Evolutionary conservation across 2,329 filamentous ascomycete species (phyloP).

Genomic region (Trematosphaeria pertusa): DNA sequence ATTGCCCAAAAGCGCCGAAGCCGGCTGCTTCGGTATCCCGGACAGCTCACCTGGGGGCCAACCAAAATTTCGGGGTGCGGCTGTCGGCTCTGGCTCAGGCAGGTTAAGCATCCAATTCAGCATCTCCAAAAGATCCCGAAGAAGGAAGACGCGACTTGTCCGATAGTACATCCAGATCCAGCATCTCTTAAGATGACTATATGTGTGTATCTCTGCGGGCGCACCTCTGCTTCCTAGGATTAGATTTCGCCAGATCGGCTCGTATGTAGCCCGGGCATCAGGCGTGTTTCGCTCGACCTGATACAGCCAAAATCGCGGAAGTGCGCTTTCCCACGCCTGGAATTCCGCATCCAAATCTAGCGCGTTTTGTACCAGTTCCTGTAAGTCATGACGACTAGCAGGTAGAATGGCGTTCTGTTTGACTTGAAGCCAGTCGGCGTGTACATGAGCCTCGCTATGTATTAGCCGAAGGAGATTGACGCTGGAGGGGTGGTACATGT

Average conservation of each 20-base stretch:
- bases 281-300: constrained; percentile 29
- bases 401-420: constrained; percentile 28
- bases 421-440: constrained; percentile 35
- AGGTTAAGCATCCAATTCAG: constrained; percentile 40
- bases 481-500: constrained; percentile 28
- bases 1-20: constrained; percentile 22
- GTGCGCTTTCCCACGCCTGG: constrained; percentile 32
- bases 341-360: constrained; percentile 35
- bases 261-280: constrained; percentile 24
- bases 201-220: constrained; percentile 35
- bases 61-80: not conserved
- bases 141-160: constrained; percentile 34
- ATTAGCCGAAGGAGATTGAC: constrained; percentile 33
- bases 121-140: constrained; percentile 38
- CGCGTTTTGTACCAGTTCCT: constrained; percentile 27
- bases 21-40: constrained; percentile 1
- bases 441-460: constrained; percentile 29
- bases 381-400: constrained; percentile 23
- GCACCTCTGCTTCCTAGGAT: constrained; percentile 30
- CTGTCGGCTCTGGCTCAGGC: constrained; percentile 17
- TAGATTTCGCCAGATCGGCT: constrained; percentile 32
- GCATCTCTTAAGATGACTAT: constrained; percentile 27
- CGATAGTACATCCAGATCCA: constrained; percentile 42
- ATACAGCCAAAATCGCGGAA: constrained; percentile 29
- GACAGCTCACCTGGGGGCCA: not conserved